Evolutionary conservation across 306 rosid genomes (phyloP), one percentile per base, ranked within the genome.

Genomic region (Biancaea sappan): DNA sequence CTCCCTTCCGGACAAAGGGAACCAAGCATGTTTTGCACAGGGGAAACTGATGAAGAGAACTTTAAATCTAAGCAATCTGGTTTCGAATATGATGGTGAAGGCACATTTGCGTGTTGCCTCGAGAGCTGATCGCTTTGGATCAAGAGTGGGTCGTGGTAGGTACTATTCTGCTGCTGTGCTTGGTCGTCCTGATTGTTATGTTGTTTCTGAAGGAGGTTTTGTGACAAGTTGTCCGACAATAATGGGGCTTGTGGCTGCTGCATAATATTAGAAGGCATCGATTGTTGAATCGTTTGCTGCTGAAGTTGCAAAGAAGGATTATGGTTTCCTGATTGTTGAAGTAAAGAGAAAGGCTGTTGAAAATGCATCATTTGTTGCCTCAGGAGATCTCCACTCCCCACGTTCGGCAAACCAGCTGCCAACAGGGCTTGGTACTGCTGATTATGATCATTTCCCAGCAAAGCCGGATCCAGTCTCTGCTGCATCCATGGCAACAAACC

Each of bases 401-500:
- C 22, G 80, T 83, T 89, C 66, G 79, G 96, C 78, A 88, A 73
- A 74, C 96, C 93, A 78, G 90, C 80, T 54, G 97, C 89, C 77
- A 92, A 62, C 91, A 89, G 83, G 61, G 96, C 88, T 74, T 92
- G 93, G 78, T 86, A 86, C 75, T 89, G 97, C 81, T 83, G 96
- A 80, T 77, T 86, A 9, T 77, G 88, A 75, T 89, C 91, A 71
- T 76, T 86, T 68, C 93, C 90, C 5, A 86, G 77, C 76, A 89
- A 28, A 5, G 90, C 22, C 15, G 97, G 82, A 77, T 89, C 93
- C 68, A 89, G 21, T 79, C 93, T 82, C 82, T 88, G 97, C 76
- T 89, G 96, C 89, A 88, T 86, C 97, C 96, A 92, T 0, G 97
- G 97, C 74, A 83, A 75, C 82, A 88, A 68, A 54, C 95, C 88